Conservation (phyloP, 371 early-diverging fungal species). For the Umbelopsis sp. region DNA sequence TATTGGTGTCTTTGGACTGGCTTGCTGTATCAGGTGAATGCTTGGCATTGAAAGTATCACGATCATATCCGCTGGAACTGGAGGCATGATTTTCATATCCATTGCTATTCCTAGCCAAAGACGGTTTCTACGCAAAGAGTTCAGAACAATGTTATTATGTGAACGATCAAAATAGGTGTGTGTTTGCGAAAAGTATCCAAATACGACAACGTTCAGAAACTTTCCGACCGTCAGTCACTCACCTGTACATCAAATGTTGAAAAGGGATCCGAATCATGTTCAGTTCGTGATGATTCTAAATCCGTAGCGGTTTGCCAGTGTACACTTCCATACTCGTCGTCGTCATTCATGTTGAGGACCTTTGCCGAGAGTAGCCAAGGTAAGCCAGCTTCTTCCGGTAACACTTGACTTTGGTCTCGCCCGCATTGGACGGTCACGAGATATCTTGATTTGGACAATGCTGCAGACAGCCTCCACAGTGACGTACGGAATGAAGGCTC, state of each 20-base stretch:
- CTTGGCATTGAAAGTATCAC: slow-evolving; percentile 11
- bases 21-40: neutral
- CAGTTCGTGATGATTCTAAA: slow-evolving; percentile 13
- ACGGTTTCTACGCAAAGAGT: neutral
- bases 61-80: slow-evolving; percentile 1
- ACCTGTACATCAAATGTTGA: slow-evolving; percentile 9
- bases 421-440: slow-evolving; percentile 1
- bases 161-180: neutral
- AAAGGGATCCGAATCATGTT: slow-evolving; percentile 11
- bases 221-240: slow-evolving; percentile 4
- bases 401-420: neutral
- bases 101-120: neutral
- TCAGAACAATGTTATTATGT: neutral
- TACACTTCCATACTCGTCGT: slow-evolving; percentile 10
- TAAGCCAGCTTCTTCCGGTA: neutral
- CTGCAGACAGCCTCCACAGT: neutral
- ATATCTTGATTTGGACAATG: slow-evolving; percentile 12
- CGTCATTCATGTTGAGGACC: slow-evolving; percentile 8
- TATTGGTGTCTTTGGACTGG: neutral
- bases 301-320: slow-evolving; percentile 15
- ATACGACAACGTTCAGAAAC: neutral
- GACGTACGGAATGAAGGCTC: neutral
- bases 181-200: too few species aligned
- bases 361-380: slow-evolving; percentile 9
- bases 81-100: neutral